A percentile compares a stretch with the other conserved stretches of the same genome.
Conservation (phyloP, 225 moss, liverwort and hornwort species). For the Sphagnum contortum region DNA sequence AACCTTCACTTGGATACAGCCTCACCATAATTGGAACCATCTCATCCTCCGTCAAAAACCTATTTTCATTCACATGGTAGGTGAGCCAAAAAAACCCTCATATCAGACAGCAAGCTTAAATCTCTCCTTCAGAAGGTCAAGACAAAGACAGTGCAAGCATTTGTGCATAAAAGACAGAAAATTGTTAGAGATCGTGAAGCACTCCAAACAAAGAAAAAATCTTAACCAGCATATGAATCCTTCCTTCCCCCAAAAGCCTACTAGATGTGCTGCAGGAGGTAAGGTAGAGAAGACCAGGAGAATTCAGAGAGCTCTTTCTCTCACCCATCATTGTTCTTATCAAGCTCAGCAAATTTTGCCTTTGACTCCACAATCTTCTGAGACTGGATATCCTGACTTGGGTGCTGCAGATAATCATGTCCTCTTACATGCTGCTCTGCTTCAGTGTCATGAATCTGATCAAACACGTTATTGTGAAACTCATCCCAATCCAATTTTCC, state of each 20-base stretch:
- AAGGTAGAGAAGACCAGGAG: too few species aligned
- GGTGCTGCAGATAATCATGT: conserved; percentile 25
- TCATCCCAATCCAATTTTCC: conserved; percentile 49
- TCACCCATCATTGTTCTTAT: conserved; percentile 53
- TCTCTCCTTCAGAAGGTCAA: too few species aligned
- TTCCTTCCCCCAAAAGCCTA: too few species aligned
- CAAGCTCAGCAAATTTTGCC: conserved; percentile 32
- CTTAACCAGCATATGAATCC: too few species aligned
- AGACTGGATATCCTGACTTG: conserved; percentile 39
- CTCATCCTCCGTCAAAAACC: conserved; percentile 57
- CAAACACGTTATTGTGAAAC: conserved; percentile 58
- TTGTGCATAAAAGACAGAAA: too few species aligned
- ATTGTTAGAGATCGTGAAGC: too few species aligned
- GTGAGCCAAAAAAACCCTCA: too few species aligned
- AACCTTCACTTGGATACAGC: conserved; percentile 61
- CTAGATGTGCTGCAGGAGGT: too few species aligned
- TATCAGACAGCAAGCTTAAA: too few species aligned
- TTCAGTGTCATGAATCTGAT: conserved; percentile 46
- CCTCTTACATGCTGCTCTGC: conserved; percentile 16
- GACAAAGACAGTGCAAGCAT: too few species aligned
- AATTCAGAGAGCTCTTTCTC: conserved; percentile 1
- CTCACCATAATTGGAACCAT: conserved; percentile 36
- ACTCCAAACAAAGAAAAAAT: too few species aligned
- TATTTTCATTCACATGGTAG: background rate
- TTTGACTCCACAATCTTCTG: conserved; percentile 46